Conservation (phyloP, 345 rosid genomes). For the Euphorbia peplus region DNA sequence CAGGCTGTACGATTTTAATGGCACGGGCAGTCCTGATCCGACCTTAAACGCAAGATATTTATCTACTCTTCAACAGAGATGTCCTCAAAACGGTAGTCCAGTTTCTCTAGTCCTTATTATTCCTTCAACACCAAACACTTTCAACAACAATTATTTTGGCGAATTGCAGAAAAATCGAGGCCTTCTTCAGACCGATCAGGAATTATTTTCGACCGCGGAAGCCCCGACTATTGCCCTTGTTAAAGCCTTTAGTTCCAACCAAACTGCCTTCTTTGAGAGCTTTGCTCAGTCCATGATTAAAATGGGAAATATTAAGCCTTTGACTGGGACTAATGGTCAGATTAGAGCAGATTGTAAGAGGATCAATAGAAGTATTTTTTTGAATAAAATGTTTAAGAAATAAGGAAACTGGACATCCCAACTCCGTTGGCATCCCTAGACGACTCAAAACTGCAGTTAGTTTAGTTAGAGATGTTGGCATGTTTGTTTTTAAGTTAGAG, state of each 20-base stretch:
- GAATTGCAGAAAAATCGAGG: conserved; percentile 30
- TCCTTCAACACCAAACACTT: conserved; percentile 18
- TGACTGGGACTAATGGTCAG: conserved; percentile 38
- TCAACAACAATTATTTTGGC: conserved; percentile 32
- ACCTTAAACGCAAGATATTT: conserved; percentile 16
- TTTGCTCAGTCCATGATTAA: conserved; percentile 41
- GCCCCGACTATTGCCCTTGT: conserved; percentile 28
- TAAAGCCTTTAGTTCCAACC: conserved; percentile 32
- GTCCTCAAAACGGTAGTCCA: conserved; percentile 17
- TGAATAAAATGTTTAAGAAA: no score
- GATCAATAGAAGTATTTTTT: conserved; percentile 32
- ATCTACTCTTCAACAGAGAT: conserved; percentile 13
- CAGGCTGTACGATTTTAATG: conserved; percentile 18
- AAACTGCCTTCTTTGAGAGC: conserved; percentile 32
- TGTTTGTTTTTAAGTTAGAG: no score
- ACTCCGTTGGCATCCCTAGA: no score
- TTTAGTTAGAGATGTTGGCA: no score
- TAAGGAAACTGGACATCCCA: no score
- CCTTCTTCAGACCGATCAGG: conserved; percentile 41
- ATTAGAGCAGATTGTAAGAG: conserved; percentile 32
- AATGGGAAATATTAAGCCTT: conserved; percentile 40
- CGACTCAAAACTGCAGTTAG: no score
- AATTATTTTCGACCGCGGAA: conserved; percentile 31
- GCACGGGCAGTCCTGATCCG: conserved; percentile 21
- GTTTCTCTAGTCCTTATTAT: conserved; percentile 7